Base-by-base conservation (phyloP, 768 basidiomycete species). In the Cystofilobasidium ferigula region DNA sequence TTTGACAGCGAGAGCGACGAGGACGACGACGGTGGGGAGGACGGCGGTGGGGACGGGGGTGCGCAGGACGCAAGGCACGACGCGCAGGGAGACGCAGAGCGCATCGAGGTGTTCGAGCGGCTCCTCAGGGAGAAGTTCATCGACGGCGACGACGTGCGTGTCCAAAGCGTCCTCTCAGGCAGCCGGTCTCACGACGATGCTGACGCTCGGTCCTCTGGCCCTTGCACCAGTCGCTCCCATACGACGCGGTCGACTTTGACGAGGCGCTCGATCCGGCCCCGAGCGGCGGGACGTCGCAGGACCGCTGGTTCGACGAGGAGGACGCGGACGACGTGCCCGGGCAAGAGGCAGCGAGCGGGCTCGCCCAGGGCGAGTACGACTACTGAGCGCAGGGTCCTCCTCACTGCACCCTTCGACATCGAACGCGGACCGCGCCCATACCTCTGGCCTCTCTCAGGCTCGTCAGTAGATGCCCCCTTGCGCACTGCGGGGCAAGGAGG, bases 1-100 rank as follows among this genome's bases (percentile, higher is more conserved):
- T 60, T 60, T 26, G 58, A 60, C 38, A 60, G 58, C 36, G 58
- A 60, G 38, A 60, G 58, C 38, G 58, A 60, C n/a, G 58, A 40
- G 2, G 58, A 60, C 1, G 58, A 58, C 40, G 57, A 57, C 36
- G 51, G 20, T 18, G 40, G 40, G 13, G n/a, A 53, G 28, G 28
- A 34, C 32, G 26, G 9, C 20, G n/a, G 24, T 16, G n/a, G 3
- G 6, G 58, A 43, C 43, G 58, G 43, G 3, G 58, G 43, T 6
- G 30, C n/a, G 1, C 38, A 26, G 58, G 43, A 24, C 5, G 43
- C 38, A 7, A 10, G 24, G 16, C 38, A 60, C 38, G 58, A 60
- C 28, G 51, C 28, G 28, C 51, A 30, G 8, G 26, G 30, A n/a
- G 58, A 14, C 22, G 40, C 8, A 6, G 58, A 60, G 38, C 38